Percentiles rank a stretch among this genome's conserved stretches.
Evolutionary conservation across 2,329 filamentous ascomycete genomes (phyloP).

Genomic region (Scedosporium minutisporum): DNA sequence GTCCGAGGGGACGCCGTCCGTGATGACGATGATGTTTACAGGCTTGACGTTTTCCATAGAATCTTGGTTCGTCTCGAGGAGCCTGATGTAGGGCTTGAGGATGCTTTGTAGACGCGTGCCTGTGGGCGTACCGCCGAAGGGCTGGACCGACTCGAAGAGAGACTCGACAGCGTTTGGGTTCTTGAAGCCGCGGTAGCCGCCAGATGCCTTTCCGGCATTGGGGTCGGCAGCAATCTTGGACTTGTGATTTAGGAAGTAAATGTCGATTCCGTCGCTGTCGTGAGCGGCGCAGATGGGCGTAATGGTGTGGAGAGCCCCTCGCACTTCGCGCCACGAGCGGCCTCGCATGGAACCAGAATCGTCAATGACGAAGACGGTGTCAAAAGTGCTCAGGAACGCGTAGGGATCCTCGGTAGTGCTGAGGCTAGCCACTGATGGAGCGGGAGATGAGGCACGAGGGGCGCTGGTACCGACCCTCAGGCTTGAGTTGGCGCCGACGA

Average conservation of each 20-base stretch:
- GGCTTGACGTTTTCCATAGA: conserved; percentile 51
- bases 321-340: conserved; percentile 65
- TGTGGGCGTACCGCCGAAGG: conserved; percentile 62
- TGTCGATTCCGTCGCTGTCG: conserved; percentile 77
- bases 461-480: background rate
- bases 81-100: conserved; percentile 58
- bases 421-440: conserved; percentile 15
- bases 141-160: conserved; percentile 62
- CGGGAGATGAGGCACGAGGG: conserved; percentile 7
- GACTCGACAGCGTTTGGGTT: conserved; percentile 46
- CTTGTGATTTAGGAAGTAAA: conserved; percentile 78
- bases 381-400: conserved; percentile 67
- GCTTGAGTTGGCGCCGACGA: background rate
- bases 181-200: conserved; percentile 57
- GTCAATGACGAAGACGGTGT: conserved; percentile 86
- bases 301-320: conserved; percentile 60
- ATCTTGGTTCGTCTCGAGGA: conserved; percentile 28
- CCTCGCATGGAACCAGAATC: conserved; percentile 84
- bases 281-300: conserved; percentile 71
- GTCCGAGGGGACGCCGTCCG: conserved; percentile 74
- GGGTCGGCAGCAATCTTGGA: conserved; percentile 26
- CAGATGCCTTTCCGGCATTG: conserved; percentile 24
- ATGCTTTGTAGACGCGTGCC: conserved; percentile 63
- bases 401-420: conserved; percentile 54
- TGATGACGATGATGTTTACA: conserved; percentile 86